Conservation (phyloP, 768 basidiomycete genomes). For the Rhodotorula graminis region DNA sequence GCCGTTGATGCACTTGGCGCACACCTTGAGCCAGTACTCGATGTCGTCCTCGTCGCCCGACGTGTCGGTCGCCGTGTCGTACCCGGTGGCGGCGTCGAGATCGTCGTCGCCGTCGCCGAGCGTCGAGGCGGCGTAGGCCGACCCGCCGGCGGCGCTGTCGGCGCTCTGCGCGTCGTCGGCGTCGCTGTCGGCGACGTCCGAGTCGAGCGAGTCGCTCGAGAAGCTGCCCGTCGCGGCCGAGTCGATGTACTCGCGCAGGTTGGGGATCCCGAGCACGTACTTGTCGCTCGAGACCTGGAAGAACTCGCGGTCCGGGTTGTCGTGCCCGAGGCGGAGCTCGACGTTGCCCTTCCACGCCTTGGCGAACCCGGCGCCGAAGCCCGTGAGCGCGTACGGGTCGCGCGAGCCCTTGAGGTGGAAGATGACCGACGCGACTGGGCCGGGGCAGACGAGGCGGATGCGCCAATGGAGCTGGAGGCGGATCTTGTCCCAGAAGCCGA, state of each 20-base stretch:
- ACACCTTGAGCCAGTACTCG: conserved; percentile 58
- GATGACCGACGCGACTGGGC: conserved; percentile 58
- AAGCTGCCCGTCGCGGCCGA: conserved; percentile 43
- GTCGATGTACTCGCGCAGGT: conserved; percentile 45
- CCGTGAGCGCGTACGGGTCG: conserved; percentile 67
- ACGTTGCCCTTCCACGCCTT: conserved; percentile 76
- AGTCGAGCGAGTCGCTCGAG: background rate
- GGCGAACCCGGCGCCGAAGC: conserved; percentile 77
- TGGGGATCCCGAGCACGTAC: conserved; percentile 77
- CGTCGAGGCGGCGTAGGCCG: conserved; percentile 1
- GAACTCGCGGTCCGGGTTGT: conserved; percentile 68
- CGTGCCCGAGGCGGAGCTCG: conserved; percentile 62
- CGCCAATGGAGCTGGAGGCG: conserved; percentile 81
- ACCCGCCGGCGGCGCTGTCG: background rate
- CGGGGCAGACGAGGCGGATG: conserved; percentile 60
- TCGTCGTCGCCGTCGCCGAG: conserved; percentile 7
- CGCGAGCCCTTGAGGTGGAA: conserved; percentile 83
- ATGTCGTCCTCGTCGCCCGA: conserved; percentile 26
- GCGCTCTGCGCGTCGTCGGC: background rate
- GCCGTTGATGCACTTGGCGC: conserved; percentile 76
- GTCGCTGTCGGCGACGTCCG: background rate
- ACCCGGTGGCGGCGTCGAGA: background rate
- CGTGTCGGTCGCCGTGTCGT: conserved; percentile 18
- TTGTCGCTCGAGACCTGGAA: conserved; percentile 75
- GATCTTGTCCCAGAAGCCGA: conserved; percentile 97